Conservation (phyloP, 2,329 filamentous ascomycete genomes). For the Dactylonectria macrodidyma region DNA sequence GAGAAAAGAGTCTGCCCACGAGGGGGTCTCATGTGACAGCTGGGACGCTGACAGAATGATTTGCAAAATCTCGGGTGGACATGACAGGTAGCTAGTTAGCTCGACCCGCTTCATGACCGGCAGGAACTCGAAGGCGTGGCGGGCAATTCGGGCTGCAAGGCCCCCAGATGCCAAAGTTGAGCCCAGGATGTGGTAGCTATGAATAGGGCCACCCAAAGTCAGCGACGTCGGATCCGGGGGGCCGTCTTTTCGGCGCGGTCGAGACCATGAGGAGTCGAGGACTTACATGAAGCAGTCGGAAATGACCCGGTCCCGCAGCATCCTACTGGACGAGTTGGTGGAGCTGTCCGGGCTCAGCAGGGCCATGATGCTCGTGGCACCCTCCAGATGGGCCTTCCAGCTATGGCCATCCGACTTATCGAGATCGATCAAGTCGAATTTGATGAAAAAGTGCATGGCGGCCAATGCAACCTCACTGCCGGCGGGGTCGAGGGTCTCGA, state of each 20-base stretch:
- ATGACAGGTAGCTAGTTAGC: slow-evolving; percentile 60
- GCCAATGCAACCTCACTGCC: slow-evolving; percentile 64
- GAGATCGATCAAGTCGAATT: slow-evolving; percentile 66
- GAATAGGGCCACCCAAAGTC: slow-evolving; percentile 27
- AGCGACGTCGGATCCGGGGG: slow-evolving; percentile 22
- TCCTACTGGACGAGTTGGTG: slow-evolving; percentile 50
- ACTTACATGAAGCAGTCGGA: slow-evolving; percentile 65
- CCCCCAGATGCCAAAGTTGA: slow-evolving; percentile 56
- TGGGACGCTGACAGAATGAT: slow-evolving; percentile 62
- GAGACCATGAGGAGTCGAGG: slow-evolving; percentile 40
- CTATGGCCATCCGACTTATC: slow-evolving; percentile 57
- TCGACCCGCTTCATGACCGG: slow-evolving; percentile 59
- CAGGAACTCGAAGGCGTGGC: slow-evolving; percentile 56
- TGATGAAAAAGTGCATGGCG: slow-evolving; percentile 66
- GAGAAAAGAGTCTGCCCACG: slow-evolving; percentile 50
- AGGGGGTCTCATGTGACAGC: slow-evolving; percentile 56
- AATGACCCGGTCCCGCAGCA: slow-evolving; percentile 62
- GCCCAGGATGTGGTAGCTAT: slow-evolving; percentile 59
- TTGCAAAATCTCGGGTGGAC: slow-evolving; percentile 60
- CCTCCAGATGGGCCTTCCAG: slow-evolving; percentile 64
- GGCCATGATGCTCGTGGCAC: slow-evolving; percentile 60
- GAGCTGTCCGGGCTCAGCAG: slow-evolving; percentile 51
- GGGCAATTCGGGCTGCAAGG: slow-evolving; percentile 56
- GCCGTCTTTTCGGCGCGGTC: slow-evolving; percentile 9
- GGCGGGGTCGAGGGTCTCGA: slow-evolving; percentile 56